phyloP scores from a whole-genome alignment of 331 rosid species.

The Erythrophleum ivorense region DNA sequence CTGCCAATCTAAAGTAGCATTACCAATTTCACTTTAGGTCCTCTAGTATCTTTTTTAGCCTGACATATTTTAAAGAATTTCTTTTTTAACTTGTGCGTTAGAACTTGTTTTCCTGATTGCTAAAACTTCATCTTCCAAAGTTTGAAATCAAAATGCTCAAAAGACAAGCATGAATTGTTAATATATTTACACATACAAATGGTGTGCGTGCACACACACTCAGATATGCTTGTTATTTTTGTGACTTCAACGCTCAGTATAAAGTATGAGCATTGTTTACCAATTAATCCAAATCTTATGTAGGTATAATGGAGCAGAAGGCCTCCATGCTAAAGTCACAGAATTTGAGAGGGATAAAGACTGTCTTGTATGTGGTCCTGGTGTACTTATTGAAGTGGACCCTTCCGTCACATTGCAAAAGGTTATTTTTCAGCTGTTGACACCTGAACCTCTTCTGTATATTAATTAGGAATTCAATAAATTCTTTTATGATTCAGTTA shows the following conservation, averaged over 20 bases:
- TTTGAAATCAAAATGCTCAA: neutral
- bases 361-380: conserved; percentile 97
- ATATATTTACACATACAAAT: neutral
- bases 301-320: conserved; percentile 95
- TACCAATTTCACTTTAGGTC: neutral
- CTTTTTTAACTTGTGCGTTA: neutral
- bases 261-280: conserved; percentile 16
- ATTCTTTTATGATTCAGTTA: neutral
- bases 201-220: no score
- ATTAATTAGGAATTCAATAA: conserved; percentile 5
- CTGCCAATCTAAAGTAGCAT: neutral
- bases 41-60: neutral
- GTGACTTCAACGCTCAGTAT: neutral
- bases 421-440: conserved; percentile 54
- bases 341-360: conserved; percentile 91
- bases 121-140: neutral
- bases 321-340: conserved; percentile 95
- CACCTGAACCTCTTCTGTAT: conserved; percentile 15
- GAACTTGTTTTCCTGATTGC: neutral
- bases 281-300: conserved; percentile 45
- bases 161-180: neutral
- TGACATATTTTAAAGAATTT: neutral
- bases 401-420: conserved; percentile 79
- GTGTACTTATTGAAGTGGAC: conserved; percentile 86
- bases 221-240: neutral